phyloP scores from a whole-genome alignment of 2,329 filamentous ascomycete species.

The Aspergillus sp. region DNA sequence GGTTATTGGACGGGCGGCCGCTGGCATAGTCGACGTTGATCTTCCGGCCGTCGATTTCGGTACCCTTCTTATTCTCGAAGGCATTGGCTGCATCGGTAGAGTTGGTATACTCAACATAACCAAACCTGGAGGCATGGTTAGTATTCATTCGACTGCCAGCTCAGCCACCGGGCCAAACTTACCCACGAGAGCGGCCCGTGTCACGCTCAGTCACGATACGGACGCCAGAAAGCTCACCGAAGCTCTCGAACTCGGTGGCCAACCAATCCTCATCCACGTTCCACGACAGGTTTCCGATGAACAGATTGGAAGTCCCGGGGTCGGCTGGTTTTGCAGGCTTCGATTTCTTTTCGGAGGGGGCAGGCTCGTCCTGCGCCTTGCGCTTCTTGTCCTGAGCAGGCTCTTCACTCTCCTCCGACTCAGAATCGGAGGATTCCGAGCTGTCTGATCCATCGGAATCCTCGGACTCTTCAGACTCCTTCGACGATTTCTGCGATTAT shows the following conservation, averaged over 20 bases:
- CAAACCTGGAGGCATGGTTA: slow-evolving; percentile 48
- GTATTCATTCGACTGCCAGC: background rate
- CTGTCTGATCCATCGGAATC: slow-evolving; percentile 15
- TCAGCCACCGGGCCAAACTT: slow-evolving; percentile 17
- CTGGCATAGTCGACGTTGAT: slow-evolving; percentile 74
- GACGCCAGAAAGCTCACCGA: slow-evolving; percentile 60
- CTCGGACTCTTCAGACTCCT: slow-evolving; percentile 17
- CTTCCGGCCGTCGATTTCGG: slow-evolving; percentile 62
- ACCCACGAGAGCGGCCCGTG: slow-evolving; percentile 73
- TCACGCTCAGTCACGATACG: slow-evolving; percentile 78
- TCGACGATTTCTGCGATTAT: slow-evolving; percentile 4
- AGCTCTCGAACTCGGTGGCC: slow-evolving; percentile 69
- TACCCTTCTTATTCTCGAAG: slow-evolving; percentile 62
- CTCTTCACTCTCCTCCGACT: slow-evolving; percentile 24
- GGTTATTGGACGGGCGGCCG: slow-evolving; percentile 49
- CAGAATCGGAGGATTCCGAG: slow-evolving; percentile 20
- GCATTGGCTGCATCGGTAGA: slow-evolving; percentile 61
- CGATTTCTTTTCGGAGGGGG: slow-evolving; percentile 47
- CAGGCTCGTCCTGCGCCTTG: slow-evolving; percentile 39
- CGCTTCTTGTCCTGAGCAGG: slow-evolving; percentile 37
- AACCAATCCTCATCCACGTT: slow-evolving; percentile 78
- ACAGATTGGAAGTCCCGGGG: slow-evolving; percentile 54
- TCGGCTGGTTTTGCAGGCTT: slow-evolving; percentile 43
- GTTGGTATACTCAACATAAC: slow-evolving; percentile 78
- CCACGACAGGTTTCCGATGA: slow-evolving; percentile 86